Conservation (phyloP, 2,329 filamentous ascomycete genomes). For the Epichloe sibirici region DNA sequence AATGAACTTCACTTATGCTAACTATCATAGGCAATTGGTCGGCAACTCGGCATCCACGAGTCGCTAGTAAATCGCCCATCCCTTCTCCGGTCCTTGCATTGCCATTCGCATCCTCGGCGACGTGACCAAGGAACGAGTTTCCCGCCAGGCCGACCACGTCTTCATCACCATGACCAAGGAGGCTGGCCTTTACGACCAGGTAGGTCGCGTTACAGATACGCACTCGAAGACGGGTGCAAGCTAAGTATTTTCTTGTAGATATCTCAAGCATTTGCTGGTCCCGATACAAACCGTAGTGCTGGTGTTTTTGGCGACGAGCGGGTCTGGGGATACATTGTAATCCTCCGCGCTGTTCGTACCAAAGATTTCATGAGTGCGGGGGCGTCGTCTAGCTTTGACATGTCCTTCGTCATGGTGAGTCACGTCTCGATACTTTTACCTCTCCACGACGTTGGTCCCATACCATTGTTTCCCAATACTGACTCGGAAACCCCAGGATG, state of each 20-base stretch:
- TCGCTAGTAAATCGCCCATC: no score
- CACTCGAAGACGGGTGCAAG: no score
- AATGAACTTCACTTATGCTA: no score
- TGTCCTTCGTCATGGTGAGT: conserved; percentile 36
- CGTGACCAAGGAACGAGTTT: conserved; percentile 67
- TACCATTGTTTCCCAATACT: no score
- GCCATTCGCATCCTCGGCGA: conserved; percentile 75
- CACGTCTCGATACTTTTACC: no score
- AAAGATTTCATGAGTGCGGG: conserved; percentile 48
- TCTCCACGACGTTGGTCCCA: no score
- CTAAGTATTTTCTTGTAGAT: conserved; percentile 6
- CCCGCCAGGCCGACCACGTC: conserved; percentile 63
- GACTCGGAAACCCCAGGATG: no score
- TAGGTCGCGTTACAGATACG: conserved; percentile 4
- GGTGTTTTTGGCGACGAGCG: conserved; percentile 16
- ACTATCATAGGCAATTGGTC: no score
- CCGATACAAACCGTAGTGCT: conserved; percentile 13
- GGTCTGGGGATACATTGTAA: conserved; percentile 20
- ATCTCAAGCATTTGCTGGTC: conserved; percentile 16
- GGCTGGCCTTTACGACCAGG: conserved; percentile 58
- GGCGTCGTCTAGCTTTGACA: conserved; percentile 51
- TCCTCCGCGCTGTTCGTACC: conserved; percentile 8
- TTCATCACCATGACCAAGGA: conserved; percentile 65
- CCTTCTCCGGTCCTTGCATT: conserved; percentile 29
- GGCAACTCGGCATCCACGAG: no score